Percentiles rank a stretch among this genome's conserved stretches.
phyloP scores from a whole-genome alignment of 768 basidiomycete genomes.

The Zangia roseola region DNA sequence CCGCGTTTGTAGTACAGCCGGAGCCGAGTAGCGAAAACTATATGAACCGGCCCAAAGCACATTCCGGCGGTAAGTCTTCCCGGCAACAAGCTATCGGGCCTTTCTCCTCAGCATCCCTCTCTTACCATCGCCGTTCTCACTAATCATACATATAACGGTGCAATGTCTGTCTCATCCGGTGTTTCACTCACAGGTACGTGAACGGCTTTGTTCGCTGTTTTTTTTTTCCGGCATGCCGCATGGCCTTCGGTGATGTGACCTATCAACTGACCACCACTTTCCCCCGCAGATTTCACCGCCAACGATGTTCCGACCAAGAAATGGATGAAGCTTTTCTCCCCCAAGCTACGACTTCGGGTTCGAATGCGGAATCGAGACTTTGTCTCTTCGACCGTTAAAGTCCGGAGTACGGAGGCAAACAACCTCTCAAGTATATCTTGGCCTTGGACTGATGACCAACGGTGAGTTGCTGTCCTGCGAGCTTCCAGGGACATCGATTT shows the following conservation, averaged over 20 bases:
- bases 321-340: slow-evolving; percentile 18
- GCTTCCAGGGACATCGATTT: too few species aligned
- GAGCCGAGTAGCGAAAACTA: slow-evolving; percentile 12
- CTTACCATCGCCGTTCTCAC: not conserved
- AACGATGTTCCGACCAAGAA: slow-evolving; percentile 20
- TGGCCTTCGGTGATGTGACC: too few species aligned
- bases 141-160: not conserved
- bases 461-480: slow-evolving; percentile 8
- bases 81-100: too few species aligned
- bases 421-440: slow-evolving; percentile 4
- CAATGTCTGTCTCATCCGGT: slow-evolving; percentile 10
- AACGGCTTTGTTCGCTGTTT: not conserved
- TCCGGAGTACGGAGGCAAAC: not conserved
- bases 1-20: slow-evolving; percentile 3
- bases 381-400: slow-evolving; percentile 16
- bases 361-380: slow-evolving; percentile 4
- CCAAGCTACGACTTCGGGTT: slow-evolving; percentile 25
- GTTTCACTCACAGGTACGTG: slow-evolving; percentile 21
- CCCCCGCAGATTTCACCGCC: slow-evolving; percentile 23
- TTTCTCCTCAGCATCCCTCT: not conserved
- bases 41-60: not conserved
- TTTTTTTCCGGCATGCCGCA: not conserved
- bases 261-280: not conserved
- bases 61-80: not conserved
- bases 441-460: slow-evolving; percentile 17